Conservation (phyloP, 2,329 filamentous ascomycete genomes). For the Lasiodiplodia sp. region DNA sequence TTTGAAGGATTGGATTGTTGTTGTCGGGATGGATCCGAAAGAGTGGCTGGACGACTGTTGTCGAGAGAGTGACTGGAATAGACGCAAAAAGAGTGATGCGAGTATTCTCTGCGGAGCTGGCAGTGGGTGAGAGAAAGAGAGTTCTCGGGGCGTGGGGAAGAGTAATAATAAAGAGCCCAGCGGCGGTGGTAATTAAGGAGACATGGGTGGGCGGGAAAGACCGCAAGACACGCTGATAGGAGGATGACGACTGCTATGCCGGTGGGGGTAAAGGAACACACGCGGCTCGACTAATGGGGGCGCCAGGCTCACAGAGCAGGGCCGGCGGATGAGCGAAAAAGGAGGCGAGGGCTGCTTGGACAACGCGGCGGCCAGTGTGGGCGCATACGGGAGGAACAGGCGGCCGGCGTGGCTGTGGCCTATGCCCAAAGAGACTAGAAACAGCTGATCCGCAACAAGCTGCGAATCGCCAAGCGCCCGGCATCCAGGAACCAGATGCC, state of each 20-base stretch:
- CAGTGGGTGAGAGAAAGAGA: constrained; percentile 4
- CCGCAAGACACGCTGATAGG: constrained; percentile 11
- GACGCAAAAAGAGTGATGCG: constrained; percentile 30
- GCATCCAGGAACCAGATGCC: constrained; percentile 22
- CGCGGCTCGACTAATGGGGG: constrained; percentile 28
- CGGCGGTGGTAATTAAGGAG: constrained; percentile 26
- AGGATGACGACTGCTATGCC: constrained; percentile 30
- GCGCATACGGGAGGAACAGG: constrained; percentile 24
- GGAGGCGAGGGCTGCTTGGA: constrained; percentile 20
- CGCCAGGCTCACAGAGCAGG: constrained; percentile 5
- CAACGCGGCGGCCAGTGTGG: constrained; percentile 28
- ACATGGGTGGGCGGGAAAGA: constrained; percentile 26
- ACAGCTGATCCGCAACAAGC: constrained; percentile 29
- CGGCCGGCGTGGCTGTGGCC: constrained; percentile 23
- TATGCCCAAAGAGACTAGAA: constrained; percentile 15
- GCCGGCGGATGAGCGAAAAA: constrained; percentile 26
- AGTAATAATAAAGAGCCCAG: constrained; percentile 29
- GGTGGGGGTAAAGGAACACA: constrained; percentile 21
- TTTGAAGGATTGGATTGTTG: constrained; percentile 12
- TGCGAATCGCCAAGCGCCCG: constrained; percentile 28
- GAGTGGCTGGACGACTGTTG: constrained; percentile 21
- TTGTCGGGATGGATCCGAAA: constrained; percentile 28
- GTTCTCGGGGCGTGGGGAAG: constrained; percentile 12
- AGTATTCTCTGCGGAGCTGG: constrained; percentile 25
- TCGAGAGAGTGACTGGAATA: constrained; percentile 31